Percentiles rank a stretch among this genome's conserved stretches.
Evolutionary conservation across 768 basidiomycete genomes (phyloP).

Genomic region (Pisolithus marmoratus): DNA sequence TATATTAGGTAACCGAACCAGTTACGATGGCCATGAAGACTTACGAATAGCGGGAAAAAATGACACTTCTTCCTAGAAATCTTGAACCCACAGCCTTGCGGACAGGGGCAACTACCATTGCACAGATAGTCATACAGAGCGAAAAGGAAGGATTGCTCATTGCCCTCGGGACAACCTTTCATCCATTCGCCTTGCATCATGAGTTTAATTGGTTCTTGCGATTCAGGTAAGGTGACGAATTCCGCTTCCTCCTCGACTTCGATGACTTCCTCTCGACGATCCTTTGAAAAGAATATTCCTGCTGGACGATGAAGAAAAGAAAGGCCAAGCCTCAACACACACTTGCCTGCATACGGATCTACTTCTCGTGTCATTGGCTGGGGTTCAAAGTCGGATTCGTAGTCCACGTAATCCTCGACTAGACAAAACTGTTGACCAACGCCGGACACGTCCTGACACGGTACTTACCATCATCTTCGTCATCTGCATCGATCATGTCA

Average conservation of each 20-base stretch:
- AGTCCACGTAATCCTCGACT: conserved; percentile 66
- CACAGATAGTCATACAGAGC: conserved; percentile 72
- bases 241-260: conserved; percentile 84
- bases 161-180: conserved; percentile 93
- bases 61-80: conserved; percentile 62
- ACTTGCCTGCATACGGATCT: conserved; percentile 83
- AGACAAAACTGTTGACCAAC: neutral
- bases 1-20: conserved; percentile 6
- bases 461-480: conserved; percentile 46
- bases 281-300: conserved; percentile 96
- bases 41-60: conserved; percentile 80
- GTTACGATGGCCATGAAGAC: conserved; percentile 21
- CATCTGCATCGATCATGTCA: conserved; percentile 32
- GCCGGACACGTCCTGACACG: neutral
- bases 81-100: conserved; percentile 64
- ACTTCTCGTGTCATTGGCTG: conserved; percentile 47
- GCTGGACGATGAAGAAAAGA: conserved; percentile 4
- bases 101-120: conserved; percentile 60
- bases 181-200: conserved; percentile 94
- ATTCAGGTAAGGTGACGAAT: conserved; percentile 35
- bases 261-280: conserved; percentile 85
- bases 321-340: neutral
- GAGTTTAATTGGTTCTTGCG: conserved; percentile 48
- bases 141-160: conserved; percentile 87
- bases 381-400: conserved; percentile 74